phyloP scores from a whole-genome alignment of 2,329 filamentous ascomycete species.

The Microdochium paspali region DNA sequence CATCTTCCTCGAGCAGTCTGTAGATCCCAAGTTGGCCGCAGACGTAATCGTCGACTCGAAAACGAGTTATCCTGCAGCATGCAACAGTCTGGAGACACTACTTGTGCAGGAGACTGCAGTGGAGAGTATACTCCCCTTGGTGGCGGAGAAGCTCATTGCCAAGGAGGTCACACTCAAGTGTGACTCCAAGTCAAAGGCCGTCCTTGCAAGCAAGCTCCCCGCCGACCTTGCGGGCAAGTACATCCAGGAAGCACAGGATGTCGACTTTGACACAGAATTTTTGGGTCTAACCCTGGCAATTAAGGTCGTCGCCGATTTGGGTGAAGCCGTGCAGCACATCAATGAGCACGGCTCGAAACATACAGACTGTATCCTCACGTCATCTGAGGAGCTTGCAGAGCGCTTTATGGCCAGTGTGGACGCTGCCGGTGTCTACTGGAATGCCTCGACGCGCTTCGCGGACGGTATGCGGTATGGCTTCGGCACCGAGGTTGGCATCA shows the following conservation, averaged over 20 bases:
- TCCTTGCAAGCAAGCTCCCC: conserved; percentile 40
- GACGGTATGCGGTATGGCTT: conserved; percentile 98
- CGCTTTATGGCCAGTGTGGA: conserved; percentile 79
- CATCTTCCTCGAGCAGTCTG: conserved; percentile 74
- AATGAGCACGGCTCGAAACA: conserved; percentile 88
- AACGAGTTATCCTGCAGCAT: conserved; percentile 88
- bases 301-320: conserved; percentile 61
- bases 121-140: conserved; percentile 53
- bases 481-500: conserved; percentile 95
- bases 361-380: conserved; percentile 83
- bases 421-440: conserved; percentile 93
- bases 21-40: conserved; percentile 61
- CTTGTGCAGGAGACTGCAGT: conserved; percentile 71
- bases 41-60: conserved; percentile 85
- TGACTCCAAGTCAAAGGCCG: conserved; percentile 58
- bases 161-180: conserved; percentile 79
- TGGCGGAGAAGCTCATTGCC: conserved; percentile 63
- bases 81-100: conserved; percentile 88
- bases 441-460: conserved; percentile 86
- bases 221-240: conserved; percentile 24
- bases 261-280: conserved; percentile 84
- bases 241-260: conserved; percentile 55
- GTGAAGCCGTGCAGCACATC: conserved; percentile 77
- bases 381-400: conserved; percentile 58
- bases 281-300: conserved; percentile 76